A percentile compares a stretch with the other conserved stretches of the same genome.
These are phyloP conservation scores for Conidiobolus incongruus DNA, from an alignment of 371 early-diverging fungal genomes.

Conservation along the genomic window DNA sequence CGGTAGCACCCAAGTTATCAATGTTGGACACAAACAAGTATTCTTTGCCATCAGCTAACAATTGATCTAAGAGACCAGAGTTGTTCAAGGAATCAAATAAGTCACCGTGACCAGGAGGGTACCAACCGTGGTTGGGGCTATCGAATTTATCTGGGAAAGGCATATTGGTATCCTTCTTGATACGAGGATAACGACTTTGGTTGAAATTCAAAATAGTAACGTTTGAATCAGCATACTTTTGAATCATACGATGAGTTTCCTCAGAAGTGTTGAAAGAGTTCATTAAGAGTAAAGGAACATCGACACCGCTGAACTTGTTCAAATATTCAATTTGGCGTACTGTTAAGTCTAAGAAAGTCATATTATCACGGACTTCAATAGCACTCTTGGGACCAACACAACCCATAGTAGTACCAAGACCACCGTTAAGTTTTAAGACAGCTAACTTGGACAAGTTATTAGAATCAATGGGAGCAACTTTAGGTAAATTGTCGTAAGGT, in stretches of 20 bases:
- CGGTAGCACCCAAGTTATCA: conserved; percentile 98
- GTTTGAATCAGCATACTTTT: conserved; percentile 83
- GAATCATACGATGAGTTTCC: conserved; percentile 90
- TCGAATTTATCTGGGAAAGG: conserved; percentile 55
- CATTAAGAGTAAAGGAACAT: conserved; percentile 97
- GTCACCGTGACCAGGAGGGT: conserved; percentile 99
- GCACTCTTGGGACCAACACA: conserved; percentile 99
- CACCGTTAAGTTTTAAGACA: conserved; percentile 98
- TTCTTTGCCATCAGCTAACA: conserved; percentile 94
- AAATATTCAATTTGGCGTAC: conserved; percentile 97
- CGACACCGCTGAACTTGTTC: conserved; percentile 68
- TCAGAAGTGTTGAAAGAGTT: conserved; percentile 99
- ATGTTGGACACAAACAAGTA: conserved; percentile 98
- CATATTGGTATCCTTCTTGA: conserved; percentile 79
- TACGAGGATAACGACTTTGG: conserved; percentile 92
- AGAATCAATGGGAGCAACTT: conserved; percentile 18
- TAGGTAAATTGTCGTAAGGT: conserved; percentile 40
- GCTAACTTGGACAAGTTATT: conserved; percentile 75
- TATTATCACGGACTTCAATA: conserved; percentile 94
- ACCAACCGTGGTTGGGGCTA: conserved; percentile 23
- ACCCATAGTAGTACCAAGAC: conserved; percentile 99
- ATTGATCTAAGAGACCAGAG: conserved; percentile 88
- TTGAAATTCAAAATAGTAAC: conserved; percentile 90
- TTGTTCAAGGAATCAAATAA: conserved; percentile 86
- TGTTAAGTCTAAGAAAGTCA: conserved; percentile 97